Evolutionary conservation across 2,329 filamentous ascomycete genomes (phyloP), one percentile per base, ranked within the genome.

Genomic region (Alternaria sp.): DNA sequence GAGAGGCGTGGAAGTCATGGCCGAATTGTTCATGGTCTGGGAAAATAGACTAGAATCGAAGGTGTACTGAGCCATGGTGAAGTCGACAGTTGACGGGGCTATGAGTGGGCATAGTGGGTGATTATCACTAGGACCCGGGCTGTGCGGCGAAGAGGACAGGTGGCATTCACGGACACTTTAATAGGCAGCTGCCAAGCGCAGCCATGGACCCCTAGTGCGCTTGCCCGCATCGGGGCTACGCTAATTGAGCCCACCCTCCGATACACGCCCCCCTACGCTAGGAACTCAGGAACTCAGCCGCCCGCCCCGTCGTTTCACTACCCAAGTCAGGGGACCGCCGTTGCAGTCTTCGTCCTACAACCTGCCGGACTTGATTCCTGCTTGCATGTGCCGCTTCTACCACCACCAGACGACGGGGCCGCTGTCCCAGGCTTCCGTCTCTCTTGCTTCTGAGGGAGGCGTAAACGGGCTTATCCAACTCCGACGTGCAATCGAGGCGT

Each of bases 141-240:
- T 74, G 72, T 72, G 72, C 68, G 56, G 59, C 38, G 57, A 65
- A 65, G 53, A 57, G 57, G 65, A 57, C 63, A 71, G 54, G 74
- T 76, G 74, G 75, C 74, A 71, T 70, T 62, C 73, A 54, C 65
- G 65, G 69, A 70, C 69, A 69, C 75, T 78, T 77, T 76, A 75
- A 71, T 65, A 75, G 71, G 70, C 68, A 67, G 59, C 64, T 53
- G 61, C 59, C 47, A 60, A 66, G 60, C 54, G 43, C 51, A 48
- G 49, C 42, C 43, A 38, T 62, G 47, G 52, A 48, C 59, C 65
- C 68, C 68, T 67, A 62, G 51, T 52, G 26, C 61, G 63, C 69
- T 68, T 59, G 59, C 7, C 68, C 51, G 42, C 12, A 56, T 56
- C 9, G 32, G 60, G 59, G 16, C 18, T 26, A 49, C 46, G 59